Base-by-base conservation (phyloP, 768 basidiomycete genomes). In the Agrocybe praecox region DNA sequence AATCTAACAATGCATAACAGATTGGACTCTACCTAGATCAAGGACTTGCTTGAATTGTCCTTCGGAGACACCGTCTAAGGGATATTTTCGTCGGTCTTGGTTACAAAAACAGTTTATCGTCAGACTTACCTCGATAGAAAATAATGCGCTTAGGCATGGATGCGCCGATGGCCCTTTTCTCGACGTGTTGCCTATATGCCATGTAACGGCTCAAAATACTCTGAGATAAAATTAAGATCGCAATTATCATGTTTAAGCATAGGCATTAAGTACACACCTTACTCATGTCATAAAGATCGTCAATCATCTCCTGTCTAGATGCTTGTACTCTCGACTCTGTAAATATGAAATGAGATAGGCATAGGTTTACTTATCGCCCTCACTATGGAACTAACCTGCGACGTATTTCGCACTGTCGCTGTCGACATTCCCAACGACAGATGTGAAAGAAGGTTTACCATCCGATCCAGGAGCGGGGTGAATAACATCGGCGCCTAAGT, bases 351-450 rank as follows among this genome's bases (percentile, higher is more conserved):
- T 26, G 44, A 14, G 8, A 11, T 18, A 10, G 29, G 32, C 15
- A 17, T 29, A n/a, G n/a, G n/a, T n/a, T 36, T 19, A 8, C n/a
- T n/a, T 8, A 34, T 22, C 17, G 34, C 26, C 26, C 26, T 4
- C 8, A 10, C 33, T 11, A 11, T 24, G 2, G n/a, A 15, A 64
- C 69, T 11, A 47, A 74, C 74, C 71, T 19, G 79, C 77, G 29
- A 79, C 73, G 60, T 92, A 94, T 68, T 92, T 92, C 4, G 89
- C 88, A 0, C 81, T 83, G 54, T 87, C 83, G 0, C 83, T 83
- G 67, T 94, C 92, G 24, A 94, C 85, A 59, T 87, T 94, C 26
- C 82, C 90, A 17, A 94, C 92, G 6, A 94, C 74, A 6, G 90
- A 79, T 0, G 92, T 89, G 67, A 90, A 93, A 0, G 92, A 94